A percentile compares a stretch with the other conserved stretches of the same genome.
These are phyloP conservation scores for Chlorella vulgaris DNA, from an alignment of 139 green algal genomes.

Conservation along the genomic window DNA sequence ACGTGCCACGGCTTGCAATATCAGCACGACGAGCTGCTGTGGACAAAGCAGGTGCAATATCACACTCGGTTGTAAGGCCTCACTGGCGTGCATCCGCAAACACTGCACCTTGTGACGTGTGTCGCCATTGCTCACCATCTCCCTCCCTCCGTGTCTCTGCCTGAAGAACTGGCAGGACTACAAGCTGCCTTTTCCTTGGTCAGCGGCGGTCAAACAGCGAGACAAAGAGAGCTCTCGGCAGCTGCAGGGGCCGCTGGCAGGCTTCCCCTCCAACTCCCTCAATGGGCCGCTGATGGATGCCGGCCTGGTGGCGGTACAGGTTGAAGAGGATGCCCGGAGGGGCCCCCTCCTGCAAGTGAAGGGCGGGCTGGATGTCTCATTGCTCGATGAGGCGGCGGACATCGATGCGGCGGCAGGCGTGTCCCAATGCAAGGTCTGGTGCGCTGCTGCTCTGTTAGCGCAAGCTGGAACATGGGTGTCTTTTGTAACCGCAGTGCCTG, in stretches of 20 bases:
- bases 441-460: too few species aligned
- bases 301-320: not conserved
- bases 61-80: too few species aligned
- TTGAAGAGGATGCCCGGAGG: constrained; percentile 12
- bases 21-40: constrained; percentile 32
- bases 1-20: constrained; percentile 1
- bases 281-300: not conserved
- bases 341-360: not conserved
- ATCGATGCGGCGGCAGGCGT: constrained; percentile 4
- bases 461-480: too few species aligned
- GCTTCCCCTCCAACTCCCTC: constrained; percentile 12
- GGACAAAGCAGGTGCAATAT: constrained; percentile 21
- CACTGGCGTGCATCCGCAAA: too few species aligned
- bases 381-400: constrained; percentile 13
- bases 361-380: constrained; percentile 8
- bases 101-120: too few species aligned
- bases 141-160: not conserved
- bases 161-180: constrained; percentile 20
- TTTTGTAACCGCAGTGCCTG: too few species aligned
- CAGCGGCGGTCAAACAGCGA: not conserved
- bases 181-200: constrained; percentile 30
- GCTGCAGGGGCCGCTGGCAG: constrained; percentile 13
- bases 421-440: constrained; percentile 26
- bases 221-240: constrained; percentile 12
- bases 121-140: not conserved